These are phyloP conservation scores for Botrytis deweyae DNA, from an alignment of 2,329 filamentous ascomycete genomes.

Conservation along the genomic window DNA sequence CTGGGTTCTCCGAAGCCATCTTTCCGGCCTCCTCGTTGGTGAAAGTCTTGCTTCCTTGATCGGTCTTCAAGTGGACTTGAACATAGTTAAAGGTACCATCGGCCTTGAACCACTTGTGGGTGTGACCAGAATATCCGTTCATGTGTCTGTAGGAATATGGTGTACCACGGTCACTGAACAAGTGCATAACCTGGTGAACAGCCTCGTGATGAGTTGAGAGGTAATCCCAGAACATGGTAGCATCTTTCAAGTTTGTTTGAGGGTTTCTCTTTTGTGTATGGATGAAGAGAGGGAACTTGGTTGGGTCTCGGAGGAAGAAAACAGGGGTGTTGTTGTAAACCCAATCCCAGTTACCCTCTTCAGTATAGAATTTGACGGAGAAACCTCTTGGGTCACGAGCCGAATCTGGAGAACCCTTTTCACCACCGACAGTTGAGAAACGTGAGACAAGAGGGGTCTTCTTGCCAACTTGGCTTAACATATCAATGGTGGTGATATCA, in stretches of 20 bases:
- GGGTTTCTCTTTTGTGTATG: slow-evolving; percentile 77
- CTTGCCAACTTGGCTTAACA: slow-evolving; percentile 60
- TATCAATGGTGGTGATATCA: slow-evolving; percentile 33
- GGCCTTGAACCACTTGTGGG: slow-evolving; percentile 64
- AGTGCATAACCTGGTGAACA: slow-evolving; percentile 62
- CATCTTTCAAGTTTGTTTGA: slow-evolving; percentile 67
- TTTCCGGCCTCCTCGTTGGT: slow-evolving; percentile 56
- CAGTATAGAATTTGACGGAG: slow-evolving; percentile 68
- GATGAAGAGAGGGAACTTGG: slow-evolving; percentile 74
- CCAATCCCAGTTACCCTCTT: slow-evolving; percentile 71
- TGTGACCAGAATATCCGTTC: slow-evolving; percentile 67
- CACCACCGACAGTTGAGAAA: slow-evolving; percentile 71
- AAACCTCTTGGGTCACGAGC: slow-evolving; percentile 68
- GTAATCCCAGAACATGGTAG: slow-evolving; percentile 49
- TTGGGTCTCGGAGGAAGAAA: slow-evolving; percentile 73
- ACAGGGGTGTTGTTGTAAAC: slow-evolving; percentile 76
- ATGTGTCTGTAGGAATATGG: slow-evolving; percentile 65
- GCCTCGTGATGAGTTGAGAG: slow-evolving; percentile 61
- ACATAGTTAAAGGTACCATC: slow-evolving; percentile 66
- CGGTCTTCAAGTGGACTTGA: slow-evolving; percentile 62
- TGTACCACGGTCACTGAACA: slow-evolving; percentile 66
- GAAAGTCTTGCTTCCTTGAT: slow-evolving; percentile 61
- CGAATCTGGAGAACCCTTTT: slow-evolving; percentile 65
- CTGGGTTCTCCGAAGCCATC: slow-evolving; percentile 57
- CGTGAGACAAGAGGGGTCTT: slow-evolving; percentile 65